Conservation (phyloP, 176 grass and related monocot species). For the Chrysopogon serrulatus region DNA sequence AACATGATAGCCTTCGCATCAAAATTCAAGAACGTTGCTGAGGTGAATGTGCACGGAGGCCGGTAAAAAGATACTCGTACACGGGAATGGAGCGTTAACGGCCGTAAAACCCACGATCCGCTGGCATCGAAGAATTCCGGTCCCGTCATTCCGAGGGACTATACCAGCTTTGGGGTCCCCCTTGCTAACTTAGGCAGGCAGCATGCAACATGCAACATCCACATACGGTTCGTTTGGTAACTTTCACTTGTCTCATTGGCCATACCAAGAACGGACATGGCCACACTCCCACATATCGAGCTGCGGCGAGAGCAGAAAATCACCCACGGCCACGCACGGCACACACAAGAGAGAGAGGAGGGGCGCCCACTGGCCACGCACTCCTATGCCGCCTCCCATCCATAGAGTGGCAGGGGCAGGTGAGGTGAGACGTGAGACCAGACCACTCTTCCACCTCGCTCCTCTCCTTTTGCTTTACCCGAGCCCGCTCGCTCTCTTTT, state of each 20-base stretch:
- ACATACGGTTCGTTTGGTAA: conserved; percentile 3
- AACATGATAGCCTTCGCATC: background rate
- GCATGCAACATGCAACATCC: background rate
- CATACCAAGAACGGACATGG: conserved; percentile 33
- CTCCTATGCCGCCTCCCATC: too few relatives aligned
- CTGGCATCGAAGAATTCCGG: background rate
- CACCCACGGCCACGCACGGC: too few relatives aligned
- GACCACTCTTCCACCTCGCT: too few relatives aligned
- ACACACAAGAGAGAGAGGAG: background rate
- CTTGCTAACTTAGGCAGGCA: background rate
- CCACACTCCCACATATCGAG: conserved; percentile 19
- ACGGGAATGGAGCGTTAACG: background rate
- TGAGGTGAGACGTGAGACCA: too few relatives aligned
- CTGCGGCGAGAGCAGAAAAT: background rate
- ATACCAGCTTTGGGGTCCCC: background rate
- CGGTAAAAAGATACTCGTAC: background rate
- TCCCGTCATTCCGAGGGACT: background rate
- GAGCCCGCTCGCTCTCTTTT: too few relatives aligned
- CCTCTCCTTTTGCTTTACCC: too few relatives aligned
- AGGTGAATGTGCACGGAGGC: background rate
- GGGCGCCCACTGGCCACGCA: too few relatives aligned
- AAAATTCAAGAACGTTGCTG: too few relatives aligned
- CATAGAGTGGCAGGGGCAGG: too few relatives aligned
- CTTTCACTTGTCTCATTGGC: background rate
- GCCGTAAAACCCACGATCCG: background rate